Conservation (phyloP, 2,329 filamentous ascomycete species). For the Aspergillaceae sp. region DNA sequence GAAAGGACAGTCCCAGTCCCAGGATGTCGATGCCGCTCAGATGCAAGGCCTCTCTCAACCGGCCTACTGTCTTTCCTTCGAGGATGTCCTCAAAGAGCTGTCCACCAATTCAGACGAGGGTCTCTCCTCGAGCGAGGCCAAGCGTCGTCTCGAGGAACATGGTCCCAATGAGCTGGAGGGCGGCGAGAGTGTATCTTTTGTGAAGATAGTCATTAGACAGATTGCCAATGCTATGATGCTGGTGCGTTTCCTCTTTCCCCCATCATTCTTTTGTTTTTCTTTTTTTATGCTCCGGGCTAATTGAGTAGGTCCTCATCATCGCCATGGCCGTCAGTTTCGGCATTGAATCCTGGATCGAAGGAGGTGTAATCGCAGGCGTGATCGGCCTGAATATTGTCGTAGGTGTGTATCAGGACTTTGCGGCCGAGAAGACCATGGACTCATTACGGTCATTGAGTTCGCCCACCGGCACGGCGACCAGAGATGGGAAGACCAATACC, state of each 20-base stretch:
- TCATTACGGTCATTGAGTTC: constrained; percentile 49
- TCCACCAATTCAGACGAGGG: constrained; percentile 50
- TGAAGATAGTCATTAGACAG: constrained; percentile 59
- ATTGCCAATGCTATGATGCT: constrained; percentile 62
- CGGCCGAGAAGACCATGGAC: constrained; percentile 55
- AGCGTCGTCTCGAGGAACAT: constrained; percentile 46
- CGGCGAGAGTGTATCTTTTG: constrained; percentile 56
- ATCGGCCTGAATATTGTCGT: constrained; percentile 51
- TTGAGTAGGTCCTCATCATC: constrained; percentile 59
- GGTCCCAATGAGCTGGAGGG: constrained; percentile 60
- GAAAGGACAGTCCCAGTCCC: constrained; percentile 1
- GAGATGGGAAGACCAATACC: constrained; percentile 48
- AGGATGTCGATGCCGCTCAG: constrained; percentile 19
- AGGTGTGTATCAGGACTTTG: constrained; percentile 54
- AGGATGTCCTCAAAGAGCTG: constrained; percentile 48
- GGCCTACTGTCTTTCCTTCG: constrained; percentile 53
- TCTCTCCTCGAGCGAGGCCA: constrained; percentile 47
- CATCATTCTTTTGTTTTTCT: too few species aligned
- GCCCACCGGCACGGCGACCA: constrained; percentile 49
- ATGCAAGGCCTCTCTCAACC: constrained; percentile 49
- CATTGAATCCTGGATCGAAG: constrained; percentile 51
- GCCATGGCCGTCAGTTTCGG: constrained; percentile 60
- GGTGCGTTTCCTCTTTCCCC: constrained; percentile 31
- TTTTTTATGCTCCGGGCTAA: not conserved
- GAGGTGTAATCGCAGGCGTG: constrained; percentile 51